phyloP scores from a whole-genome alignment of 441 rosid species.

The Raphanus hybrid region DNA sequence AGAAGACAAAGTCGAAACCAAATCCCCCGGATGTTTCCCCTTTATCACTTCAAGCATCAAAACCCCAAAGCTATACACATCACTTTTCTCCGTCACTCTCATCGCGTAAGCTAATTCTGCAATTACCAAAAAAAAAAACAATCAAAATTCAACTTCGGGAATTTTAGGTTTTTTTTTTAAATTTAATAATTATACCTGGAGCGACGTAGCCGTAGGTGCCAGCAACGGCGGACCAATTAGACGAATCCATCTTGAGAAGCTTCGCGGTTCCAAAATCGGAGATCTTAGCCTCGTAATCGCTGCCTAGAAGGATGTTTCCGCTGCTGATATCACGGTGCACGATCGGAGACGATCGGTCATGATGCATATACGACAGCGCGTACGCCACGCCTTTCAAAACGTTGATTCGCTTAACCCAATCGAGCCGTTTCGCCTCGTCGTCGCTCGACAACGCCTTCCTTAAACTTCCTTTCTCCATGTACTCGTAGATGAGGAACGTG shows the following conservation, averaged over 20 bases:
- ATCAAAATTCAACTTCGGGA: background rate
- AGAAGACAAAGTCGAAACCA: conserved; percentile 16
- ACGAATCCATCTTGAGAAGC: conserved; percentile 32
- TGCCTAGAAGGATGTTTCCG: conserved; percentile 40
- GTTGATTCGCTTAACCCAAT: conserved; percentile 39
- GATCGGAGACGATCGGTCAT: conserved; percentile 29
- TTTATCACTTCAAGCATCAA: conserved; percentile 29
- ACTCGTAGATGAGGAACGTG: conserved; percentile 42
- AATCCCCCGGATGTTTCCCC: conserved; percentile 39
- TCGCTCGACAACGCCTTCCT: conserved; percentile 25
- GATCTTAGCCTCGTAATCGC: conserved; percentile 36
- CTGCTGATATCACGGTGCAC: conserved; percentile 46
- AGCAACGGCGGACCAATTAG: conserved; percentile 37
- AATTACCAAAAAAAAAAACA: background rate
- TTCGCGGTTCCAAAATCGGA: conserved; percentile 43
- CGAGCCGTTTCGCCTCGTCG: conserved; percentile 19
- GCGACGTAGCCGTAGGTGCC: conserved; percentile 50
- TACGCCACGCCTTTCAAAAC: conserved; percentile 41
- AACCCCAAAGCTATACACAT: conserved; percentile 42
- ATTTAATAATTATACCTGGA: conserved; percentile 16
- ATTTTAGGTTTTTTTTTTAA: background rate
- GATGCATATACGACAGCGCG: conserved; percentile 45
- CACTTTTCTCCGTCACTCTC: conserved; percentile 36
- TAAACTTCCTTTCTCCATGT: conserved; percentile 43
- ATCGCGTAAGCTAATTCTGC: conserved; percentile 29